These are phyloP conservation scores for Colletotrichum eleusines DNA, from an alignment of 2,329 filamentous ascomycete genomes.

Conservation along the genomic window DNA sequence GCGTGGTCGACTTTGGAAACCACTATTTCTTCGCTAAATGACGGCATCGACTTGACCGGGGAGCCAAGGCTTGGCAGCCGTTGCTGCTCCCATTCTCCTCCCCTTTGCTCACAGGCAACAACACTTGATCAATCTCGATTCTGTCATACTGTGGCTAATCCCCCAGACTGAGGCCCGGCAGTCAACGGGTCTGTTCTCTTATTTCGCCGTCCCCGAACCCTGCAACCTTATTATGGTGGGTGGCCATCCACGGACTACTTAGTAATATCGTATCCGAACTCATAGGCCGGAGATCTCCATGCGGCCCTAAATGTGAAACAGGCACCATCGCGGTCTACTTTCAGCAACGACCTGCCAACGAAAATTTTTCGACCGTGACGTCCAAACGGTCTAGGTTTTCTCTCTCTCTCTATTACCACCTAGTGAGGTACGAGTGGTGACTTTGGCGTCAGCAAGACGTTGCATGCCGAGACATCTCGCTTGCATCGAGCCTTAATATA, in stretches of 20 bases:
- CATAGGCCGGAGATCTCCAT: neutral
- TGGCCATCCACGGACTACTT: neutral
- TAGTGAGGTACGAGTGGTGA: neutral
- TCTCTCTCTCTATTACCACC: neutral
- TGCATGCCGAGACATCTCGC: neutral
- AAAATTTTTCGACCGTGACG: no score
- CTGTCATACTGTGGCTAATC: neutral
- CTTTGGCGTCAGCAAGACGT: neutral
- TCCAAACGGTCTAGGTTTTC: no score
- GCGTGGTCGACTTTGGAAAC: neutral
- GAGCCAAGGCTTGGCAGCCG: neutral
- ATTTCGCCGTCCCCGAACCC: neutral
- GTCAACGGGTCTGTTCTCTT: neutral
- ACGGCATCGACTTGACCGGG: neutral
- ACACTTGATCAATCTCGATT: neutral
- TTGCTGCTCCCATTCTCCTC: neutral
- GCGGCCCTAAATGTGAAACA: neutral
- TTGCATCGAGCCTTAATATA: neutral
- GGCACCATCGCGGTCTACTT: neutral
- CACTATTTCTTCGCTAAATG: neutral
- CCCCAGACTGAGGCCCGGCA: neutral
- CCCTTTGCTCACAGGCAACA: neutral
- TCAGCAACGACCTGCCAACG: neutral
- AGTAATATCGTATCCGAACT: neutral
- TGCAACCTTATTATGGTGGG: neutral